phyloP scores from a whole-genome alignment of 192 early-diverging fungal species.

The Gamsiella multidivaricata region DNA sequence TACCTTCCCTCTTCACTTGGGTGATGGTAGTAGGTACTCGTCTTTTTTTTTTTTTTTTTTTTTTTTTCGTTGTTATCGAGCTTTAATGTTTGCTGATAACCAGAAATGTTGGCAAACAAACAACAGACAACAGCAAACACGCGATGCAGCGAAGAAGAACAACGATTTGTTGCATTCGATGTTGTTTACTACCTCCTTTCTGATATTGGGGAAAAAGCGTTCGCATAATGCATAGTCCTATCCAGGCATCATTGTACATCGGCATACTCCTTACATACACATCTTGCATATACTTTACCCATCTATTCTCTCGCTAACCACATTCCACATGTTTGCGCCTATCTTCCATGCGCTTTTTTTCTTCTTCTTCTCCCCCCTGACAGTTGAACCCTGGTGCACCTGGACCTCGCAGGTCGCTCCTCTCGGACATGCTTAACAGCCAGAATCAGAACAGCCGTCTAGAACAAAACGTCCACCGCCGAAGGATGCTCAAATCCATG shows the following conservation, averaged over 20 bases:
- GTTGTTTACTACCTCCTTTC: constrained; percentile 9
- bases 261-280: not conserved
- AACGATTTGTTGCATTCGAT: no score
- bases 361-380: not conserved
- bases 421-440: constrained; percentile 46
- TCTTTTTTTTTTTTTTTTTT: no score
- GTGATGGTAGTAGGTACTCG: no score
- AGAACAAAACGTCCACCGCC: constrained; percentile 43
- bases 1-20: no score
- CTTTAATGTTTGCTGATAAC: no score
- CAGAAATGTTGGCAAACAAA: no score
- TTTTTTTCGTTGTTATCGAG: no score
- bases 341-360: not conserved
- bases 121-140: no score
- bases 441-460: constrained; percentile 38
- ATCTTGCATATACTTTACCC: not conserved
- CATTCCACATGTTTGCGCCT: not conserved
- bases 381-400: constrained; percentile 34
- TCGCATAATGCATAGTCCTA: constrained; percentile 14
- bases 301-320: constrained; percentile 8
- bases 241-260: not conserved
- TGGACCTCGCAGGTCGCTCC: constrained; percentile 37
- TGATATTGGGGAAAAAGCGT: not conserved
- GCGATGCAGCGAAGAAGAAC: no score
- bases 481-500: constrained; percentile 50